These are phyloP conservation scores for Asparagopsis taxiformis DNA, from an alignment of 31 red algal genomes.

Conservation along the genomic window DNA sequence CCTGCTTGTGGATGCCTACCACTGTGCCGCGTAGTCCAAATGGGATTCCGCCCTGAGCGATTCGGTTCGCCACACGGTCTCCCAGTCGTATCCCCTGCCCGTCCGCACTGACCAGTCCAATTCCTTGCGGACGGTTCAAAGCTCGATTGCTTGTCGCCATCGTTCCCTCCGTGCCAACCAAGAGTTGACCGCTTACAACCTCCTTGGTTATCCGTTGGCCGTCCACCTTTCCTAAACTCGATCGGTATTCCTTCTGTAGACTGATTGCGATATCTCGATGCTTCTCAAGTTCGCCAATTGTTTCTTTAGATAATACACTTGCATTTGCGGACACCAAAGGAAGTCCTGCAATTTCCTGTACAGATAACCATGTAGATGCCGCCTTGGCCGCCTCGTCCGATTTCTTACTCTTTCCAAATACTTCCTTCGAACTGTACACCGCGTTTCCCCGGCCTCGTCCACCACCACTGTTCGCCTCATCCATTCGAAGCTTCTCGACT, in stretches of 20 bases:
- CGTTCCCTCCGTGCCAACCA: slow-evolving; percentile 45
- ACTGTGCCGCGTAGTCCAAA: slow-evolving; percentile 89
- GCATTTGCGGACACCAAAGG: slow-evolving; percentile 46
- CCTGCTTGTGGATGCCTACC: slow-evolving; percentile 65
- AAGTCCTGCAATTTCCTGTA: slow-evolving; percentile 55
- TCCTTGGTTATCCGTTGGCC: slow-evolving; percentile 4
- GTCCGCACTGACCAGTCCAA: slow-evolving; percentile 30
- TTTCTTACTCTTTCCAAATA: slow-evolving; percentile 17
- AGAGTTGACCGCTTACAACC: slow-evolving; percentile 11
- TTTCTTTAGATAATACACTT: slow-evolving; percentile 24
- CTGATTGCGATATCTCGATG: slow-evolving; percentile 32
- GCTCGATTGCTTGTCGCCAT: neutral
- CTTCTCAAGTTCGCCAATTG: slow-evolving; percentile 44
- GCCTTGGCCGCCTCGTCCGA: slow-evolving; percentile 34
- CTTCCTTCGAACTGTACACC: slow-evolving; percentile 36
- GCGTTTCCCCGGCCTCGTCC: slow-evolving; percentile 15
- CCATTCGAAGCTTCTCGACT: slow-evolving; percentile 13
- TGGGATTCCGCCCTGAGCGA: slow-evolving; percentile 60
- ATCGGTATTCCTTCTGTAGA: slow-evolving; percentile 41
- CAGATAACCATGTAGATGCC: slow-evolving; percentile 56
- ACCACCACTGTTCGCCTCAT: slow-evolving; percentile 2
- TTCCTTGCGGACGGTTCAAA: neutral
- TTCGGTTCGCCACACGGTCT: slow-evolving; percentile 86
- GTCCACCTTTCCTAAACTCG: slow-evolving; percentile 1
- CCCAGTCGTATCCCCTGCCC: slow-evolving; percentile 48